phyloP scores from a whole-genome alignment of 2,329 filamentous ascomycete genomes.

The Orbilia brochopaga region DNA sequence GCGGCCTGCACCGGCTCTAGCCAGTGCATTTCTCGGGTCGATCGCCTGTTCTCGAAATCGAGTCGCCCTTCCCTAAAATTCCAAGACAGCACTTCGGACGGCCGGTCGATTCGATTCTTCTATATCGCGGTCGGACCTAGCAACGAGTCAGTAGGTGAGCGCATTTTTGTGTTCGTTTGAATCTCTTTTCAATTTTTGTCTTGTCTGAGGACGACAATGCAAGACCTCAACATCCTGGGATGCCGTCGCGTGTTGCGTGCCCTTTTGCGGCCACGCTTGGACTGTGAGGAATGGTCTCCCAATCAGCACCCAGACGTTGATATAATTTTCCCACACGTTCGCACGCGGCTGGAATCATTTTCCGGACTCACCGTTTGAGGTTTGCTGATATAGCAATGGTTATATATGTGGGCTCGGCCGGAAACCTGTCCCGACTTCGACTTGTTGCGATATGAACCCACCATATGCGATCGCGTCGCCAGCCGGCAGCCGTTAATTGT shows the following conservation, averaged over 20 bases:
- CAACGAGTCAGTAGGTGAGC: background rate
- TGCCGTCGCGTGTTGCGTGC: background rate
- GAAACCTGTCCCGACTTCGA: slow-evolving; percentile 1
- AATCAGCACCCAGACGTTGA: background rate
- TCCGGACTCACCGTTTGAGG: background rate
- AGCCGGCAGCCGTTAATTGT: too few relatives aligned
- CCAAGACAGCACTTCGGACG: slow-evolving; percentile 16
- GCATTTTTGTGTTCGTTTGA: background rate
- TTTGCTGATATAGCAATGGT: background rate
- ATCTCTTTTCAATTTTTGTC: background rate
- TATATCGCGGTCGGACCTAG: background rate
- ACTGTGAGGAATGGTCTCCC: too few relatives aligned
- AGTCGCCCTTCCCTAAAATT: slow-evolving; percentile 10
- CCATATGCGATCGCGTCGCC: background rate
- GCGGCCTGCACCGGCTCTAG: background rate
- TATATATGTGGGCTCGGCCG: slow-evolving; percentile 25
- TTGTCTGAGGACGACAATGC: slow-evolving; percentile 2
- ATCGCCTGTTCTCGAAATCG: slow-evolving; percentile 23
- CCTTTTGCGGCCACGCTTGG: background rate
- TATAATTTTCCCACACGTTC: background rate
- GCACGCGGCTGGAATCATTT: background rate
- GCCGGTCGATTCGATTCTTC: slow-evolving; percentile 20
- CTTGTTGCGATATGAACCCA: background rate
- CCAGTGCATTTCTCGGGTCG: slow-evolving; percentile 18
- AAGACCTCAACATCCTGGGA: background rate